phyloP scores from a whole-genome alignment of 345 rosid species.

The Erucastrum elatum region DNA sequence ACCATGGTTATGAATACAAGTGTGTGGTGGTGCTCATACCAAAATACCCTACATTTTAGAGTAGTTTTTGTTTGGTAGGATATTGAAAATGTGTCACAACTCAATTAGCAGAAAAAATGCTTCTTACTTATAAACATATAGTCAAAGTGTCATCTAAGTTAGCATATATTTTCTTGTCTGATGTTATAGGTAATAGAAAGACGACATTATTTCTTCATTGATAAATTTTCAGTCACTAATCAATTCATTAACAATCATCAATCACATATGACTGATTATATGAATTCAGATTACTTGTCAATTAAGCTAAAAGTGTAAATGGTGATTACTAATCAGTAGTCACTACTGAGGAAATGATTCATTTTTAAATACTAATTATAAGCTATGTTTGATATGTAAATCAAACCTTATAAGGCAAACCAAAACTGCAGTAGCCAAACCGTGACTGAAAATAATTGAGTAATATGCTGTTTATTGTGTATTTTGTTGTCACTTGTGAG shows the following conservation, averaged over 20 bases:
- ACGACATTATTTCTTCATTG: not conserved
- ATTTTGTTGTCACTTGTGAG: conserved; percentile 10
- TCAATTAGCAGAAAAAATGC: not conserved
- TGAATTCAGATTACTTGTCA: not conserved
- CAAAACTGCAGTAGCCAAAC: not conserved
- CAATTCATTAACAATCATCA: not conserved
- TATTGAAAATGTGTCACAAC: conserved; percentile 1
- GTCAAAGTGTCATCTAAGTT: not conserved
- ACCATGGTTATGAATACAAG: conserved; percentile 3
- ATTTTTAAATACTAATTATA: not conserved
- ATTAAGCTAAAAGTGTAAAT: not conserved
- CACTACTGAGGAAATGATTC: not conserved
- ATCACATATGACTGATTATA: not conserved
- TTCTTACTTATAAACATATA: not conserved
- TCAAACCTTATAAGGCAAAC: not conserved
- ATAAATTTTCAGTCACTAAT: not conserved
- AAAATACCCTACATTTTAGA: not conserved
- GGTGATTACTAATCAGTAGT: not conserved
- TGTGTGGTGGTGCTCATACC: not conserved
- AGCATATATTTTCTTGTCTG: not conserved
- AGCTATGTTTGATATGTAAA: not conserved
- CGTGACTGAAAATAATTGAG: not conserved
- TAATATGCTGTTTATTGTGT: not conserved
- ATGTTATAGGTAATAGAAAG: not conserved
- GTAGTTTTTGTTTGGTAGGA: conserved; percentile 16